A percentile compares a stretch with the other conserved stretches of the same genome.
These are phyloP conservation scores for Pisolithus orientalis DNA, from an alignment of 768 basidiomycete species.

Conservation along the genomic window DNA sequence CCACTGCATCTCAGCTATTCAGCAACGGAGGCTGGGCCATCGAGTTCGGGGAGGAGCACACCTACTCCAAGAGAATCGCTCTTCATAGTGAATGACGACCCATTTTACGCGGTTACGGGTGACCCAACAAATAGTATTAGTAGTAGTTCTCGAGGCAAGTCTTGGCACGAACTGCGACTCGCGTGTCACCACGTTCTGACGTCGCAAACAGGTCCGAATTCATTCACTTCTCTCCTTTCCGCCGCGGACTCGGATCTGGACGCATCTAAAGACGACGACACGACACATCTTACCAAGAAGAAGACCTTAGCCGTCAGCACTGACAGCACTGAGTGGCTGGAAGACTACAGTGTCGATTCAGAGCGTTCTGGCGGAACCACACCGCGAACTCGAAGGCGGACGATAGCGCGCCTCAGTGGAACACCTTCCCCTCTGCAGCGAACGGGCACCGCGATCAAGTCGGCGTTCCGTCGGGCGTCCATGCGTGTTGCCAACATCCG, in stretches of 20 bases:
- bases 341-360: slow-evolving; percentile 33
- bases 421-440: slow-evolving; percentile 55
- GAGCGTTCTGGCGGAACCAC: slow-evolving; percentile 40
- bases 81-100: slow-evolving; percentile 34
- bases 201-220: slow-evolving; percentile 38
- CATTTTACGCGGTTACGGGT: slow-evolving; percentile 38
- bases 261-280: slow-evolving; percentile 50
- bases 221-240: slow-evolving; percentile 47
- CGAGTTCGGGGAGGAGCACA: slow-evolving; percentile 17
- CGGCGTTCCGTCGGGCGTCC: slow-evolving; percentile 58
- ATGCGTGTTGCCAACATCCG: slow-evolving; percentile 79
- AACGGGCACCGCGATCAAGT: slow-evolving; percentile 53
- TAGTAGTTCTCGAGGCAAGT: not conserved
- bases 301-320: slow-evolving; percentile 34
- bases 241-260: slow-evolving; percentile 27
- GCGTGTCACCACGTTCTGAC: slow-evolving; percentile 32
- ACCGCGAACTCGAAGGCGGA: slow-evolving; percentile 33
- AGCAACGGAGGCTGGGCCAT: slow-evolving; percentile 16
- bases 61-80: slow-evolving; percentile 17
- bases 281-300: slow-evolving; percentile 50
- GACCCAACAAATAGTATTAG: slow-evolving; percentile 27
- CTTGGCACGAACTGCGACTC: not conserved
- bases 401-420: slow-evolving; percentile 41
- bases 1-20: slow-evolving; percentile 36
- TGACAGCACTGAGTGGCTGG: slow-evolving; percentile 22